These are phyloP conservation scores for Epichloe typhina DNA, from an alignment of 2,329 filamentous ascomycete genomes.

Conservation along the genomic window DNA sequence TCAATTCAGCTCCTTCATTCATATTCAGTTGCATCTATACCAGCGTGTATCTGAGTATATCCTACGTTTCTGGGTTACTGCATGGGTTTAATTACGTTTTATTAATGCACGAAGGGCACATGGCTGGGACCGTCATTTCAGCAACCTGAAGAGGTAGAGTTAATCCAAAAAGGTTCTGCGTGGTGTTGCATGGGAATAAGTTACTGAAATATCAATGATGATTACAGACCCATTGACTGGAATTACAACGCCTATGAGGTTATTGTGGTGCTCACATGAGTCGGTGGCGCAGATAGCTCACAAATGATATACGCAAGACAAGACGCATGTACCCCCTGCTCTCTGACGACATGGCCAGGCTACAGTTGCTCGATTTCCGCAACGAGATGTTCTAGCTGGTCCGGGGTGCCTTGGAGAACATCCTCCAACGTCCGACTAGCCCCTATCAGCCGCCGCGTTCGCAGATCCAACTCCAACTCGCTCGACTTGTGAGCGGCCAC, in stretches of 20 bases:
- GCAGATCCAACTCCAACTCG: slow-evolving; percentile 65
- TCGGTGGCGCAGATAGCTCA: background rate
- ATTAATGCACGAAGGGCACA: background rate
- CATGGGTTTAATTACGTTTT: slow-evolving; percentile 3
- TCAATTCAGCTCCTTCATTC: background rate
- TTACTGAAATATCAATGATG: background rate
- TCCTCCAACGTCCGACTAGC: slow-evolving; percentile 29
- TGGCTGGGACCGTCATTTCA: background rate
- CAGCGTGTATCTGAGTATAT: background rate
- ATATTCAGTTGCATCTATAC: slow-evolving; percentile 3
- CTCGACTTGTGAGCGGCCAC: slow-evolving; percentile 66
- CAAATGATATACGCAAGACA: background rate
- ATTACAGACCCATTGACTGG: background rate
- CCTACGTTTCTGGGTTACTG: slow-evolving; percentile 7
- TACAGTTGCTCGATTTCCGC: slow-evolving; percentile 48
- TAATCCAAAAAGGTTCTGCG: background rate
- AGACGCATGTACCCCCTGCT: background rate
- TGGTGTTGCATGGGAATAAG: background rate
- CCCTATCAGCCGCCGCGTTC: slow-evolving; percentile 44
- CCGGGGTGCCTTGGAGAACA: slow-evolving; percentile 23
- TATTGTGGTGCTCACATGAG: background rate
- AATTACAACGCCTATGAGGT: background rate
- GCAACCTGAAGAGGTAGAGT: background rate
- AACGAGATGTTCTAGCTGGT: slow-evolving; percentile 39
- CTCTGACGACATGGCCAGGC: background rate